phyloP scores from a whole-genome alignment of 2,329 filamentous ascomycete species.

The Lasiodiplodia theobromae region DNA sequence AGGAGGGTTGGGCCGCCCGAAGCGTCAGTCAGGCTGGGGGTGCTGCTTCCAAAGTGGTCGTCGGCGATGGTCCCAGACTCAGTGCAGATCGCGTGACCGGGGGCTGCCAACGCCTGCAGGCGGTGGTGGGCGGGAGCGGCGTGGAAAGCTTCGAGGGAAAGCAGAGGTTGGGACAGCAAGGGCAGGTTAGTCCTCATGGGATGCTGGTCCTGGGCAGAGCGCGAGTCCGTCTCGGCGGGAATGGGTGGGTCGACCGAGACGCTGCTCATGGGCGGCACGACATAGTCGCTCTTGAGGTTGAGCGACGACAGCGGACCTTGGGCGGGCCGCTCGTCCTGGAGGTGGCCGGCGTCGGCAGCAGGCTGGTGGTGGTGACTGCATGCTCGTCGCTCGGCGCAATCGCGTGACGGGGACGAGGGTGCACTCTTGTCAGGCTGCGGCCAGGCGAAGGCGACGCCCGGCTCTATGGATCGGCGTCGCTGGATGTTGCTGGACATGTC shows the following conservation, averaged over 20 bases:
- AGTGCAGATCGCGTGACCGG: constrained; percentile 22
- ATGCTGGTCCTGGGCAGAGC: constrained; percentile 30
- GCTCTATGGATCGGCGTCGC: constrained; percentile 29
- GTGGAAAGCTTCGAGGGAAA: constrained; percentile 21
- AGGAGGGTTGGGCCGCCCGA: constrained; percentile 39
- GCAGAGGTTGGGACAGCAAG: constrained; percentile 27
- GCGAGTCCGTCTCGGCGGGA: constrained; percentile 29
- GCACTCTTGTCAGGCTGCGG: constrained; percentile 17
- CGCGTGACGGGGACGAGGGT: constrained; percentile 21
- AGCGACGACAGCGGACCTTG: constrained; percentile 25
- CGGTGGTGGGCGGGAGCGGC: neutral
- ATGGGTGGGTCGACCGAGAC: constrained; percentile 30
- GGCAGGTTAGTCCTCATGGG: constrained; percentile 29
- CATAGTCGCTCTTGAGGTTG: constrained; percentile 28
- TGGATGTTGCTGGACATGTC: constrained; percentile 26
- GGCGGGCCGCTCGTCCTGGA: constrained; percentile 9
- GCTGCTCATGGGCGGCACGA: constrained; percentile 31
- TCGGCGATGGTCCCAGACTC: neutral
- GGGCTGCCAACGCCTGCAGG: neutral
- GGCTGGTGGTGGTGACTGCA: constrained; percentile 21
- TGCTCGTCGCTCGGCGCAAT: constrained; percentile 15
- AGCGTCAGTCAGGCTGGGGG: neutral
- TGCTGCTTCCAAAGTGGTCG: constrained; percentile 2
- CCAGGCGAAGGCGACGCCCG: constrained; percentile 28
- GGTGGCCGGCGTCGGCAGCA: constrained; percentile 7